Conservation (phyloP, 2,329 filamentous ascomycete genomes). For the Xylariaceae sp. region DNA sequence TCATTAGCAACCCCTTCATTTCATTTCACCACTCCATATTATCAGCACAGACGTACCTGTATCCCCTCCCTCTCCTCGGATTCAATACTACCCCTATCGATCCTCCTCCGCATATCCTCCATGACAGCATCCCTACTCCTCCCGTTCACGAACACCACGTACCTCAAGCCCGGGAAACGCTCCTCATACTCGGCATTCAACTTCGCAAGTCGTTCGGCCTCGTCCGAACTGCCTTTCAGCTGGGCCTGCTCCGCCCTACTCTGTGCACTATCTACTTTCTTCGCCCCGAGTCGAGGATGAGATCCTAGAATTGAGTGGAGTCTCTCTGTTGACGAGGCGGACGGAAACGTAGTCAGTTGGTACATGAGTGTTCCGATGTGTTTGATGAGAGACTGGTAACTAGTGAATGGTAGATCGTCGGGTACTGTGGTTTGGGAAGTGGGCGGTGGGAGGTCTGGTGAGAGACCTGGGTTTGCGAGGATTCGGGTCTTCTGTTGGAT, state of each 20-base stretch:
- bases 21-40: constrained; percentile 21
- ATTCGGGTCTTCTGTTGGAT: constrained; percentile 43
- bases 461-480: constrained; percentile 66
- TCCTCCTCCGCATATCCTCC: constrained; percentile 74
- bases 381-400: constrained; percentile 67
- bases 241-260: constrained; percentile 80
- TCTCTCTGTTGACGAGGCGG: constrained; percentile 29
- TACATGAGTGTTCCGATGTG: constrained; percentile 61
- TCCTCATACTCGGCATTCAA: constrained; percentile 78
- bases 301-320: constrained; percentile 72
- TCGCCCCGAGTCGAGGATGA: constrained; percentile 79
- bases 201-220: constrained; percentile 51
- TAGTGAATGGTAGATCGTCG: constrained; percentile 47
- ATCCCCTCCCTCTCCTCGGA: constrained; percentile 71
- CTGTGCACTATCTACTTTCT: constrained; percentile 76
- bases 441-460: constrained; percentile 74
- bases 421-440: constrained; percentile 63
- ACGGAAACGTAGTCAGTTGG: constrained; percentile 43
- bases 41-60: constrained; percentile 34
- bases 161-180: constrained; percentile 76
- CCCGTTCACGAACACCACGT: constrained; percentile 90
- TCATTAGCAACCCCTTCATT: constrained; percentile 42
- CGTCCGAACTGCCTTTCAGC: constrained; percentile 56
- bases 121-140: constrained; percentile 70
- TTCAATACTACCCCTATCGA: constrained; percentile 61